A percentile compares a stretch with the other conserved stretches of the same genome.
Conservation (phyloP, 805 yeast species). For the Hanseniaspora lachancei region DNA sequence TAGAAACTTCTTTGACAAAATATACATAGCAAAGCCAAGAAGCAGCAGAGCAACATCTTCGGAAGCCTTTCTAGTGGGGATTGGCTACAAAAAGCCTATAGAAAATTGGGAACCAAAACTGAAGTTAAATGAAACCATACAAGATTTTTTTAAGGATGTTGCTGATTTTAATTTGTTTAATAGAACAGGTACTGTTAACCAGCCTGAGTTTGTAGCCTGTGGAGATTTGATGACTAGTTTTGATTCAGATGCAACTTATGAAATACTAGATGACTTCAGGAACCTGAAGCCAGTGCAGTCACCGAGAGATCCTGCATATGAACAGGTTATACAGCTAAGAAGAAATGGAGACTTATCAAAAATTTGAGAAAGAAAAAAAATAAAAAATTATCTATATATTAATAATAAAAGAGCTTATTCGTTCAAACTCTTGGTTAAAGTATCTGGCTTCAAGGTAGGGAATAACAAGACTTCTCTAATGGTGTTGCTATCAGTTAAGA, state of each 20-base stretch:
- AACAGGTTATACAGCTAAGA: slow-evolving; percentile 76
- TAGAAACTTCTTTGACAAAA: slow-evolving; percentile 70
- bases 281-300: slow-evolving; percentile 84
- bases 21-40: slow-evolving; percentile 91
- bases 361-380: slow-evolving; percentile 11
- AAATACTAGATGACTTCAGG: slow-evolving; percentile 23
- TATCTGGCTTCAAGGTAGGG: slow-evolving; percentile 98
- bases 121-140: slow-evolving; percentile 49
- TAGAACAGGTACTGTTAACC: slow-evolving; percentile 4
- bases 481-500: slow-evolving; percentile 88
- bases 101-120: slow-evolving; percentile 67
- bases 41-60: slow-evolving; percentile 88
- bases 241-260: slow-evolving; percentile 92
- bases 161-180: slow-evolving; percentile 40
- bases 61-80: slow-evolving; percentile 87
- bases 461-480: slow-evolving; percentile 93
- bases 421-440: slow-evolving; percentile 25
- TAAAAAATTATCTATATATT: not conserved
- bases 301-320: slow-evolving; percentile 96
- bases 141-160: slow-evolving; percentile 68
- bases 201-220: slow-evolving; percentile 62
- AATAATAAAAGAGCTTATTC: slow-evolving; percentile 14
- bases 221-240: slow-evolving; percentile 69
- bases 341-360: slow-evolving; percentile 49
- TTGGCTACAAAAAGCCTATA: slow-evolving; percentile 68